Conservation (phyloP, 2,329 filamentous ascomycete genomes). For the Curvularia lunata region DNA sequence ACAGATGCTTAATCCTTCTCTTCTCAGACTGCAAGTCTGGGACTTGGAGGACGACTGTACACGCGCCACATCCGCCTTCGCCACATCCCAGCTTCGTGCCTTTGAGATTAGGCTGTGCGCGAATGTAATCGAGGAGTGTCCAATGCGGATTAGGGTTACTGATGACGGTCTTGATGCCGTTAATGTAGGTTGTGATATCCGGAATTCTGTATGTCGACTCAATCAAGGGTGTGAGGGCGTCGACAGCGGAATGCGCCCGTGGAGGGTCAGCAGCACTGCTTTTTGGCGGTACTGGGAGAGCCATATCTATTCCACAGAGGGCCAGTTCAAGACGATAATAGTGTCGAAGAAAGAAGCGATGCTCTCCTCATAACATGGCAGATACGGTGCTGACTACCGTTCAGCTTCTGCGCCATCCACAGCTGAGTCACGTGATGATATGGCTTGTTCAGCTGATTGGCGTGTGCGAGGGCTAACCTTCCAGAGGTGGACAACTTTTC, state of each 20-base stretch:
- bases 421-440: constrained; percentile 28
- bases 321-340: background rate
- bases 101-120: constrained; percentile 80
- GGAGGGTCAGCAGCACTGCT: constrained; percentile 38
- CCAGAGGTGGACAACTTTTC: constrained; percentile 7
- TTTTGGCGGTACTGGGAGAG: constrained; percentile 39
- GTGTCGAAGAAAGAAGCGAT: background rate
- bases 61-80: constrained; percentile 94
- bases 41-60: constrained; percentile 71
- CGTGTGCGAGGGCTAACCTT: constrained; percentile 2
- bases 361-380: constrained; percentile 8
- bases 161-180: constrained; percentile 82
- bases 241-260: constrained; percentile 34
- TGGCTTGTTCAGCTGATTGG: constrained; percentile 28
- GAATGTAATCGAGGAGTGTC: constrained; percentile 88
- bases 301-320: constrained; percentile 28
- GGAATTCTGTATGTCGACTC: constrained; percentile 78
- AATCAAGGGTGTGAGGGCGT: constrained; percentile 68
- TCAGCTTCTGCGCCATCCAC: constrained; percentile 25
- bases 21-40: constrained; percentile 72
- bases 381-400: constrained; percentile 12
- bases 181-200: constrained; percentile 81
- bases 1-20: constrained; percentile 88
- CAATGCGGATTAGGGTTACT: constrained; percentile 88
- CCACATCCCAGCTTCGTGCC: constrained; percentile 96